Evolutionary conservation across 2,329 filamentous ascomycete genomes (phyloP).

Genomic region (Apiospora hydei): DNA sequence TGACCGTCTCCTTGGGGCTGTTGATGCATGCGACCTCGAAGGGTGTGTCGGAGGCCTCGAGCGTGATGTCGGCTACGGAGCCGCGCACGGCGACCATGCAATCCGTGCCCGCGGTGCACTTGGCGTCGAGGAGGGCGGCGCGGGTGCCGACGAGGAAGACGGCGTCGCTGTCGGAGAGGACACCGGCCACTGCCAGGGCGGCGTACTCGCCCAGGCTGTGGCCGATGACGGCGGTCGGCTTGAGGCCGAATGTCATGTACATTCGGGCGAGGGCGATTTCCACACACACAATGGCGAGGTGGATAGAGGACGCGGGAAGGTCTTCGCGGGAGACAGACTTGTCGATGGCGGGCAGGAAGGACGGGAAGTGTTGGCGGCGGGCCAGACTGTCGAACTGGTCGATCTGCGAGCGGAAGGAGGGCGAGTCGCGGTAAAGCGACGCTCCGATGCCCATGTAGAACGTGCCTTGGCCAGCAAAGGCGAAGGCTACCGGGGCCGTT

Average conservation of each 20-base stretch:
- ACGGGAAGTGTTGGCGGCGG: slow-evolving; percentile 44
- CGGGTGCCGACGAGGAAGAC: slow-evolving; percentile 65
- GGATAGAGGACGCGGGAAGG: background rate
- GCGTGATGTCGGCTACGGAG: slow-evolving; percentile 50
- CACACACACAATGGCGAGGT: slow-evolving; percentile 35
- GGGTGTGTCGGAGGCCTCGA: slow-evolving; percentile 27
- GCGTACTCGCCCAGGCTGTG: slow-evolving; percentile 68
- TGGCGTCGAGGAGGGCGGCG: slow-evolving; percentile 42
- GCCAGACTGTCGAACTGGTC: slow-evolving; percentile 24
- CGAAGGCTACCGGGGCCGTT: slow-evolving; percentile 44
- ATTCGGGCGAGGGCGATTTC: slow-evolving; percentile 46
- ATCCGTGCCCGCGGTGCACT: background rate
- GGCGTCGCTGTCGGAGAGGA: slow-evolving; percentile 64
- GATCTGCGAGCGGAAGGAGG: background rate
- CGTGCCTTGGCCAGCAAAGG: slow-evolving; percentile 55
- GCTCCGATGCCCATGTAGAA: slow-evolving; percentile 31
- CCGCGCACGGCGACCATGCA: slow-evolving; percentile 64
- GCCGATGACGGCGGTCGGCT: slow-evolving; percentile 50
- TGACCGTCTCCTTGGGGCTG: slow-evolving; percentile 65
- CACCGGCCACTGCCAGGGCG: slow-evolving; percentile 64
- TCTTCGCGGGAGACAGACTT: background rate
- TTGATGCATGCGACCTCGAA: slow-evolving; percentile 68
- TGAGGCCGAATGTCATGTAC: slow-evolving; percentile 47
- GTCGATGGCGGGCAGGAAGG: slow-evolving; percentile 49
- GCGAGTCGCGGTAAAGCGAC: background rate